Percentiles rank a stretch among this genome's conserved stretches.
phyloP scores from a whole-genome alignment of 1,284 basidiomycete species.

The Tylopilus microsporus region DNA sequence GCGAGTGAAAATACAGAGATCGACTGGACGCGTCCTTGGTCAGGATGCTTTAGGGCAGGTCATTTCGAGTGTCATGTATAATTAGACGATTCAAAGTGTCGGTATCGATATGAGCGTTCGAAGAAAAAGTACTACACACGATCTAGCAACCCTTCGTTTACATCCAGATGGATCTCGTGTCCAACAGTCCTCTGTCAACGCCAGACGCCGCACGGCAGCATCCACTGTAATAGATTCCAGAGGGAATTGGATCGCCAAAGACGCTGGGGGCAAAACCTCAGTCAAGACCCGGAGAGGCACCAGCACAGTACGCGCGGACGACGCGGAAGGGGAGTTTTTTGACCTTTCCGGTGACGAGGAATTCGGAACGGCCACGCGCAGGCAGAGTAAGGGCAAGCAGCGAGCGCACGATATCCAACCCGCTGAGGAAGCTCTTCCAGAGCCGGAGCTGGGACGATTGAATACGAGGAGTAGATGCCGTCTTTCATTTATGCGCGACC shows the following conservation, averaged over 20 bases:
- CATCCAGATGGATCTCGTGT: constrained; percentile 59
- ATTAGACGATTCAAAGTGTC: too few species aligned
- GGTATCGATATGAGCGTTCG: constrained; percentile 36
- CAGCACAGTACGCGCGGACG: constrained; percentile 18
- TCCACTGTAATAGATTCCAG: constrained; percentile 31
- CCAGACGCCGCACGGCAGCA: constrained; percentile 25
- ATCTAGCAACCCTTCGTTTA: constrained; percentile 53
- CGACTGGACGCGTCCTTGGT: constrained; percentile 18
- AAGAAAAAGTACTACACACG: constrained; percentile 54
- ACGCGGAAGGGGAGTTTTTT: constrained; percentile 23
- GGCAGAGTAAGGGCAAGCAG: constrained; percentile 26
- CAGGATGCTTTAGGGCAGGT: constrained; percentile 22
- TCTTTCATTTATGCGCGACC: constrained; percentile 37
- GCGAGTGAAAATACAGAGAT: not conserved
- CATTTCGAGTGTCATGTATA: constrained; percentile 12
- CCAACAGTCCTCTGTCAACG: constrained; percentile 37
- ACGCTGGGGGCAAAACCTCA: constrained; percentile 38
- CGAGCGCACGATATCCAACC: constrained; percentile 11
- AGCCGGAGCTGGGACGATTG: constrained; percentile 8
- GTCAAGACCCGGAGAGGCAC: constrained; percentile 28
- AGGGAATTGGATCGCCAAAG: constrained; percentile 34
- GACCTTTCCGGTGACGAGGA: constrained; percentile 19
- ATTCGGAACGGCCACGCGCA: not conserved
- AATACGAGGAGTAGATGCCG: constrained; percentile 34
- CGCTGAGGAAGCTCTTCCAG: constrained; percentile 10